Evolutionary conservation across 805 yeast species (phyloP).

Genomic region (Candida broadrunensis): DNA sequence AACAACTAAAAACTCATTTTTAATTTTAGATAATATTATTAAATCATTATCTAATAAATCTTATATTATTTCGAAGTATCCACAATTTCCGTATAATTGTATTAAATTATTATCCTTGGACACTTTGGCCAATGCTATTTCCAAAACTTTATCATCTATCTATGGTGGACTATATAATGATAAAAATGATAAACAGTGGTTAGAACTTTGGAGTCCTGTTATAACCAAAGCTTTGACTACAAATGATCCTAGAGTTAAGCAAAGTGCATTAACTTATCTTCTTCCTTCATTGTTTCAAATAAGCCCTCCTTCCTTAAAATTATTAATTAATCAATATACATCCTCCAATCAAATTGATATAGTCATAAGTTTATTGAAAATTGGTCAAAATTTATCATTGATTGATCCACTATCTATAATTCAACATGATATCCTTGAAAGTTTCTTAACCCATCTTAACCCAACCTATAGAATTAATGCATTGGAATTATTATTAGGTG

Average conservation of each 20-base stretch:
- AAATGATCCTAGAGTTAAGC: conserved; percentile 24
- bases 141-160: conserved; percentile 49
- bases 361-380: conserved; percentile 53
- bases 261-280: conserved; percentile 55
- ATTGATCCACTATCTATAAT: conserved; percentile 5
- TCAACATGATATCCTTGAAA: conserved; percentile 3
- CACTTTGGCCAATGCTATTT: conserved; percentile 63
- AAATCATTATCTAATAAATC: conserved; percentile 42
- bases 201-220: conserved; percentile 46
- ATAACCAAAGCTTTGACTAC: conserved; percentile 30
- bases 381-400: conserved; percentile 55
- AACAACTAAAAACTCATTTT: conserved; percentile 55
- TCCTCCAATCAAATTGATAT: conserved; percentile 30
- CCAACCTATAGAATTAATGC: conserved; percentile 47
- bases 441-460: conserved; percentile 46
- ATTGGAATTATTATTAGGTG: conserved; percentile 57
- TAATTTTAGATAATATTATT: conserved; percentile 55
- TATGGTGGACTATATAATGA: conserved; percentile 23
- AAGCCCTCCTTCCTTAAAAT: conserved; percentile 31
- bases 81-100: conserved; percentile 47
- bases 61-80: conserved; percentile 40
- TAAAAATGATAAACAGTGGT: conserved; percentile 42
- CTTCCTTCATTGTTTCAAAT: conserved; percentile 61
- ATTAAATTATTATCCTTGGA: conserved; percentile 50
- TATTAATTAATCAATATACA: conserved; percentile 23